Evolutionary conservation across 306 rosid species (phyloP), one percentile per base, ranked within the genome.

Genomic region (Begonia loranthoides): DNA sequence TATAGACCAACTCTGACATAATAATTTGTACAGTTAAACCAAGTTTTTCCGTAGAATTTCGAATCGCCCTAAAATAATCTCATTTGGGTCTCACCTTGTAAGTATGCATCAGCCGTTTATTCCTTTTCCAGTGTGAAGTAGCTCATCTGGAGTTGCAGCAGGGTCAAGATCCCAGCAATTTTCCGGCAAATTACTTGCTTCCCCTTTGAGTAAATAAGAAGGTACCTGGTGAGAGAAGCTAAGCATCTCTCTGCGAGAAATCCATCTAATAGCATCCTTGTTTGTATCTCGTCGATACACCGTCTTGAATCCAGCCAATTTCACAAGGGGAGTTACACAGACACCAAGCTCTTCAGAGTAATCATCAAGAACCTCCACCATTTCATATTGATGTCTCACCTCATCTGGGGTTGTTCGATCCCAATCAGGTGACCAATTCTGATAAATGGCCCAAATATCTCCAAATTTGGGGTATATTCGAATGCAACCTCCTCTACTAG

Each of bases 171-270:
- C 99, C 96, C 96, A 92, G 60, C 93, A 83, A 59, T 71, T 73
- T 36, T 70, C 94, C 2, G 96, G 84, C 63, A 92, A 66, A 66
- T 75, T 65, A 53, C 54, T 46, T 33, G 71, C 72, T 57, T 76
- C 87, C 65, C 74, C 78, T 44, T 76, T 72, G 17, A 92, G 82
- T 62, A 72, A 67, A 84, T 87, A 83, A 15, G 96, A 77, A 3
- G 99, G 99, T 44, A 92, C 99, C 78, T 79, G 99, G 69, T 92
- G 99, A 0, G 99, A 92, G 72, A 92, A 92, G 49, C 99, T 77
- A 22, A 92, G 33, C 99, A 92, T 92, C 70, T 92, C 96, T 70
- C 72, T 65, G 4, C 36, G 36, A 28, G 94, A 86, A 65, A 92
- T 92, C 94, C 82, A 92, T 63, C 65, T 70, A 50, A 80, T 41